Percentiles rank a stretch among this genome's conserved stretches.
Evolutionary conservation across 768 basidiomycete species (phyloP).

Genomic region (Pulveroboletus sp.): DNA sequence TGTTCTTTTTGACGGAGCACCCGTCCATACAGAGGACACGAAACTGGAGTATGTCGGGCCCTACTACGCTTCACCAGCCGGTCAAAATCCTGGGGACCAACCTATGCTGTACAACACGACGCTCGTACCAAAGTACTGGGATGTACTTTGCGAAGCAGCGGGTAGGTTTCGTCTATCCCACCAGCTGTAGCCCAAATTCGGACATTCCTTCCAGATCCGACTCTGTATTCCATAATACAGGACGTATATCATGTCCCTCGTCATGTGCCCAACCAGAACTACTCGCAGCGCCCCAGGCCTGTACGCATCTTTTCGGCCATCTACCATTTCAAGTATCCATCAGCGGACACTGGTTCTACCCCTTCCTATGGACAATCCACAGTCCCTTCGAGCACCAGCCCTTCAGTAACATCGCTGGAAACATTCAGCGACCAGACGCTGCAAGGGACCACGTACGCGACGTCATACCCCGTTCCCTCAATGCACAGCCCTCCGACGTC

Average conservation of each 20-base stretch:
- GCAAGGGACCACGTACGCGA: not conserved
- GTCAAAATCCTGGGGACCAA: conserved; percentile 24
- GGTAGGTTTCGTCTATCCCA: conserved; percentile 37
- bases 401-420: conserved; percentile 18
- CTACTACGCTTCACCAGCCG: conserved; percentile 29
- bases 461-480: conserved; percentile 8
- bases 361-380: conserved; percentile 8
- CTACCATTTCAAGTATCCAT: conserved; percentile 51
- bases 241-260: conserved; percentile 43
- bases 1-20: conserved; percentile 45
- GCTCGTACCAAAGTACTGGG: conserved; percentile 65
- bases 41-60: conserved; percentile 32
- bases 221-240: conserved; percentile 62
- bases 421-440: conserved; percentile 2
- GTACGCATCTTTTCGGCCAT: conserved; percentile 51
- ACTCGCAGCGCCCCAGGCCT: conserved; percentile 23
- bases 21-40: conserved; percentile 51
- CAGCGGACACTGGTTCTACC: conserved; percentile 5
- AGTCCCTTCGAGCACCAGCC: conserved; percentile 9
- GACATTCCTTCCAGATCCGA: conserved; percentile 49
- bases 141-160: conserved; percentile 47
- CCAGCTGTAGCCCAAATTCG: not conserved
- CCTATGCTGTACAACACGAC: conserved; percentile 53
- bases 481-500: not conserved
- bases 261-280: conserved; percentile 17